Conservation (phyloP, 1,284 basidiomycete genomes). For the Rhodotorula sp. region DNA sequence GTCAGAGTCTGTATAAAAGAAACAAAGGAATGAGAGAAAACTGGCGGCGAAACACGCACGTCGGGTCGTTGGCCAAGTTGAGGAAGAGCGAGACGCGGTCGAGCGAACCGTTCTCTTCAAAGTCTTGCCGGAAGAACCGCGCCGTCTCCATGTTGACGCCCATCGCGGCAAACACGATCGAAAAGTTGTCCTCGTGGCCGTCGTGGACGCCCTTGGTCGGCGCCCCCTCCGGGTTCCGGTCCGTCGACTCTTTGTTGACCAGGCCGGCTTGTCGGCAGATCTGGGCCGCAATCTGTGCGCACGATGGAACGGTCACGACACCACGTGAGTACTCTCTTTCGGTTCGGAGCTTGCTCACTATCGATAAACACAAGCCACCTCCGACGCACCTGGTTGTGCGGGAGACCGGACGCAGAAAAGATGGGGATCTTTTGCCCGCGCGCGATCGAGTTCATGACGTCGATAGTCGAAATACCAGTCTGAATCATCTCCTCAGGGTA, state of each 20-base stretch:
- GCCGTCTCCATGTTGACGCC: constrained; percentile 99
- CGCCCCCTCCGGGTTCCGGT: constrained; percentile 51
- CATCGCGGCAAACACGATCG: constrained; percentile 99
- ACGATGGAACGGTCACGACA: constrained; percentile 15
- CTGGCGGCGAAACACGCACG: constrained; percentile 52
- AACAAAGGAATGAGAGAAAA: too few relatives aligned
- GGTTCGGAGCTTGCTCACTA: neutral
- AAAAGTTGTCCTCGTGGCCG: constrained; percentile 99
- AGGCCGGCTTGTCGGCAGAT: constrained; percentile 99
- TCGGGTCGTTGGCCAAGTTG: constrained; percentile 99
- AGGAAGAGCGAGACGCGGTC: constrained; percentile 98
- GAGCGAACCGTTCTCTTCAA: constrained; percentile 97
- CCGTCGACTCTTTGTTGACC: constrained; percentile 62
- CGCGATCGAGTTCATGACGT: constrained; percentile 97
- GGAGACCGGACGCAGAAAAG: constrained; percentile 97
- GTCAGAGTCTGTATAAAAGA: too few relatives aligned
- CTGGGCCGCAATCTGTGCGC: constrained; percentile 88
- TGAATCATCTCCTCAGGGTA: constrained; percentile 99
- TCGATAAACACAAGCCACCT: too few relatives aligned
- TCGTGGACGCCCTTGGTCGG: constrained; percentile 97
- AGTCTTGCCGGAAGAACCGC: constrained; percentile 99
- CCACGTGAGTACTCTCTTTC: neutral
- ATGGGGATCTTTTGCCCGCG: constrained; percentile 99
- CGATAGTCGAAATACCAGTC: constrained; percentile 98
- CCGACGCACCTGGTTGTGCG: constrained; percentile 85